Evolutionary conservation across 495 filamentous ascomycete genomes (phyloP).

Genomic region (Lasiosphaeris hirsuta): DNA sequence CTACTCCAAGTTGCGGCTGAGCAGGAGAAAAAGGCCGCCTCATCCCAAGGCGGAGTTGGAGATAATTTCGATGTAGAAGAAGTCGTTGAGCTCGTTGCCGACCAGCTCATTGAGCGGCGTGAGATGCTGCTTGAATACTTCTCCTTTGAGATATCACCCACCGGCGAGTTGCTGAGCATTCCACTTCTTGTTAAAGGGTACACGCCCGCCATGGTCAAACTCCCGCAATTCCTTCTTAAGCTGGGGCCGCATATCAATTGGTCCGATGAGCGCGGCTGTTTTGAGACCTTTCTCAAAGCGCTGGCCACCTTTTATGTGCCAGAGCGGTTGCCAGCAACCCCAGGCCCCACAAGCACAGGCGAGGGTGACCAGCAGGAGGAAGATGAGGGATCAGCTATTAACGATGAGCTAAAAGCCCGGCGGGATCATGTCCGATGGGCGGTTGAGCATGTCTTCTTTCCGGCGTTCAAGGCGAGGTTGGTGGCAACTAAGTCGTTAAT

Average conservation of each 20-base stretch:
- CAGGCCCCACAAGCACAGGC: conserved; percentile 28
- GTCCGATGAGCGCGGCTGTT: conserved; percentile 79
- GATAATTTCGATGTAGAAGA: conserved; percentile 62
- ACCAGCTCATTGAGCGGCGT: conserved; percentile 64
- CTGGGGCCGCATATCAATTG: conserved; percentile 89
- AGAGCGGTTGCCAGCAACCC: conserved; percentile 66
- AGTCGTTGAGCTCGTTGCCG: conserved; percentile 58
- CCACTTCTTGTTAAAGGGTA: conserved; percentile 90
- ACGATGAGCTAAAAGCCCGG: conserved; percentile 54
- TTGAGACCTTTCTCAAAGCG: conserved; percentile 78
- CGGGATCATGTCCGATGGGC: conserved; percentile 55
- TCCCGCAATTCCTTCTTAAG: conserved; percentile 83
- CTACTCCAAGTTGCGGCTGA: conserved; percentile 71
- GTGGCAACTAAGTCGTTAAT: conserved; percentile 80
- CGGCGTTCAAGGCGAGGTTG: conserved; percentile 76
- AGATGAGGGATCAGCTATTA: conserved; percentile 33
- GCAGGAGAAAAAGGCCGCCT: conserved; percentile 50
- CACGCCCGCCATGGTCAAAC: conserved; percentile 75
- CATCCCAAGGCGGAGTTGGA: conserved; percentile 31
- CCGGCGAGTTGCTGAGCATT: conserved; percentile 73
- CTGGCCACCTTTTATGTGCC: conserved; percentile 91
- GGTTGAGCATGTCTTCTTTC: conserved; percentile 73
- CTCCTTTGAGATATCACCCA: conserved; percentile 71
- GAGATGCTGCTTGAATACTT: conserved; percentile 96
- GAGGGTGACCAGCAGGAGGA: conserved; percentile 12